Conservation (phyloP, 192 early-diverging fungal species). For the Mortierella alpina region DNA sequence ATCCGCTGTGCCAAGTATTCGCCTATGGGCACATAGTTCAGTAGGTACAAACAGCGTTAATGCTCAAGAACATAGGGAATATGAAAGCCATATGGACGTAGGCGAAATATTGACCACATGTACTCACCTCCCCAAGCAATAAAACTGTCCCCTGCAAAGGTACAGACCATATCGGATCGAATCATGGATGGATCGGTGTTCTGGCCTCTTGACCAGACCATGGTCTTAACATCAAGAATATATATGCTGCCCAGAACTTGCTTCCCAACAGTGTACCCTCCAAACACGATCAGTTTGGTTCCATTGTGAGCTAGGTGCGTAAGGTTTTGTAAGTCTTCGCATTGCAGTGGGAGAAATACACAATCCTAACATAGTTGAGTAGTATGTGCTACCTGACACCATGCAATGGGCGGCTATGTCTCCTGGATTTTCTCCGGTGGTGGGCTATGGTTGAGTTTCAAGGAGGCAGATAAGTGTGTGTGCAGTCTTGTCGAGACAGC, state of each 20-base stretch:
- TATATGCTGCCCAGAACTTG: neutral
- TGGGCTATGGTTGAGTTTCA: neutral
- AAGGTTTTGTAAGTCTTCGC: neutral
- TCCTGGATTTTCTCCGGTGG: neutral
- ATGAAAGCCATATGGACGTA: no score
- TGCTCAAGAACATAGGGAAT: neutral
- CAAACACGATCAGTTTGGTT: neutral
- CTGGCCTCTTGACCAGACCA: neutral
- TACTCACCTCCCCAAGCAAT: constrained; percentile 6
- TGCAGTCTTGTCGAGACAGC: no score
- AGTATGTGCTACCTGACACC: neutral
- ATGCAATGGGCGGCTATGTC: neutral
- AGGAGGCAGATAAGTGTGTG: no score
- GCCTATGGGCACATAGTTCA: neutral
- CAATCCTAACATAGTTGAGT: neutral
- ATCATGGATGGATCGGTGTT: neutral
- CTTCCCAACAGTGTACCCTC: neutral
- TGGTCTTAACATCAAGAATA: neutral
- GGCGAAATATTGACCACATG: neutral
- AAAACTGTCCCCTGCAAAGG: neutral
- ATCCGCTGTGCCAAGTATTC: neutral
- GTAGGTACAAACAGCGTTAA: neutral
- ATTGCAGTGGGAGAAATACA: neutral
- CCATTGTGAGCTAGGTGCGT: neutral
- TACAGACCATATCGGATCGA: neutral